phyloP scores from a whole-genome alignment of 306 rosid species.

The Prunus davidiana region DNA sequence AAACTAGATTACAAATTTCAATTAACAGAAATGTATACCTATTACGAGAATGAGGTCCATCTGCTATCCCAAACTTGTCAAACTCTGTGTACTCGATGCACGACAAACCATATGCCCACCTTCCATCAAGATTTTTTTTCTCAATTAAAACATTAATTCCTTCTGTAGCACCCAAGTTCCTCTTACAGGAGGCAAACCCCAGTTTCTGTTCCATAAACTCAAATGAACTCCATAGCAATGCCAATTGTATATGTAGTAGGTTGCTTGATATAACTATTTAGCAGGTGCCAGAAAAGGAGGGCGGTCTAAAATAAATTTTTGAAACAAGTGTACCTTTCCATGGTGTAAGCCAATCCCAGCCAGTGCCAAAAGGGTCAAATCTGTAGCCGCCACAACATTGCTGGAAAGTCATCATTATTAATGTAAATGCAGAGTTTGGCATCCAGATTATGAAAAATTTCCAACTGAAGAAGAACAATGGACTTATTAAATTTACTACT shows the following conservation, averaged over 20 bases:
- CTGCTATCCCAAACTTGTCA: slow-evolving; percentile 70
- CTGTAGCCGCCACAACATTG: slow-evolving; percentile 95
- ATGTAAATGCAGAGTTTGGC: slow-evolving; percentile 21
- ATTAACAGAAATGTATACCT: slow-evolving; percentile 44
- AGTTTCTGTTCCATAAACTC: slow-evolving; percentile 55
- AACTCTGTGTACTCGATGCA: slow-evolving; percentile 96
- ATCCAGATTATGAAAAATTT: neutral
- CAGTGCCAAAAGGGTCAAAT: slow-evolving; percentile 84
- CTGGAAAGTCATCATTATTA: slow-evolving; percentile 55
- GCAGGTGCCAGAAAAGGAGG: neutral
- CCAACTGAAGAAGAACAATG: slow-evolving; percentile 11
- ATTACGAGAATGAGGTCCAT: slow-evolving; percentile 40
- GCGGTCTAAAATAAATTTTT: neutral
- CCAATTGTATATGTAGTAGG: neutral
- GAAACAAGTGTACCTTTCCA: slow-evolving; percentile 59
- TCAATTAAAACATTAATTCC: slow-evolving; percentile 89
- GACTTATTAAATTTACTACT: slow-evolving; percentile 13
- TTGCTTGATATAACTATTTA: neutral
- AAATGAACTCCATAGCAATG: neutral
- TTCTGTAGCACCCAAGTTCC: slow-evolving; percentile 81
- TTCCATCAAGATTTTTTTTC: slow-evolving; percentile 72
- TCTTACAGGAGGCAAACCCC: slow-evolving; percentile 93
- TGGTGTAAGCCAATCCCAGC: slow-evolving; percentile 88
- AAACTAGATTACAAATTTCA: slow-evolving; percentile 6
- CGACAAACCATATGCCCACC: slow-evolving; percentile 84